Evolutionary conservation across 2,329 filamentous ascomycete species (phyloP).

Genomic region (Calonectria fujianensis): DNA sequence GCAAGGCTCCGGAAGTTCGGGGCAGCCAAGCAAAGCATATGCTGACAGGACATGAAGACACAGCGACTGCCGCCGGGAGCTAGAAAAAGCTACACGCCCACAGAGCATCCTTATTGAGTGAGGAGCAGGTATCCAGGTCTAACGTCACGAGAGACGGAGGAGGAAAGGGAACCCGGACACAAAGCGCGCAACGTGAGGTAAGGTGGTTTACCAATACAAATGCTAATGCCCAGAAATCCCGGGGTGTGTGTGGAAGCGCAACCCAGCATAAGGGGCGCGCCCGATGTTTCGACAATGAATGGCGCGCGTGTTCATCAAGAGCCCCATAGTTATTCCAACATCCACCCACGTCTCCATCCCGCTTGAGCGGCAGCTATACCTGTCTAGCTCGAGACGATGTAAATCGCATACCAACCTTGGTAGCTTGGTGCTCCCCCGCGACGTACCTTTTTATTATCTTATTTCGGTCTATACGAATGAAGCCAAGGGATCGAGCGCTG

Average conservation of each 20-base stretch:
- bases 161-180: conserved; percentile 18
- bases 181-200: conserved; percentile 23
- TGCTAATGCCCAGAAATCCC: conserved; percentile 14
- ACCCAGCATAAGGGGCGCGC: conserved; percentile 7
- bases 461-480: not conserved
- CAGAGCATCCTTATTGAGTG: not conserved
- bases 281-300: conserved; percentile 31
- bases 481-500: not conserved
- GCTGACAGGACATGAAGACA: conserved; percentile 12
- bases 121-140: not conserved
- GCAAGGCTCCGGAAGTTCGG: conserved; percentile 50
- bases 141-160: conserved; percentile 9
- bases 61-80: conserved; percentile 1
- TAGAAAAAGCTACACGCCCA: not conserved
- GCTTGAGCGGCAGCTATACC: conserved; percentile 43
- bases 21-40: conserved; percentile 38
- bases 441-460: not conserved
- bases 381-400: conserved; percentile 30
- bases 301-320: conserved; percentile 36
- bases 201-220: conserved; percentile 34
- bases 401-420: conserved; percentile 19
- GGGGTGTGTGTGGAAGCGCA: conserved; percentile 8
- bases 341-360: conserved; percentile 39
- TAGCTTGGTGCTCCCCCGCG: not conserved
- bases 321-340: conserved; percentile 33